Base-by-base conservation (phyloP, 371 early-diverging fungal species). In the Rhizomucor miehei region DNA sequence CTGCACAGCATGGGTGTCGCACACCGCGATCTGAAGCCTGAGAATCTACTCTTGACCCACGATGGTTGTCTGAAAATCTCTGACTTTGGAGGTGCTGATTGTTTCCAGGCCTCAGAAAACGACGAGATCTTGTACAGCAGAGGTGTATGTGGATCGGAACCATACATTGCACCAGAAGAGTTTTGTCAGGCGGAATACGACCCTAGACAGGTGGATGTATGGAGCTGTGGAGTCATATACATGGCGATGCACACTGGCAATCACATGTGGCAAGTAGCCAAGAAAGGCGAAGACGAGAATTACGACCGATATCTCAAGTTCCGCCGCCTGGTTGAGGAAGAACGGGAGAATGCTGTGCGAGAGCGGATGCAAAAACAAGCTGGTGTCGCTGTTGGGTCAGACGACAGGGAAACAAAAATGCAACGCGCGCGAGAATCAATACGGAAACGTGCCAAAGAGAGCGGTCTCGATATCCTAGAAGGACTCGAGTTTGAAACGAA, bases 11-110 rank as follows among this genome's bases (percentile, higher is more conserved):
- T 84, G 57, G 90, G 90, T 4, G 81, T 91, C 14, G 85, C 85
- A 0, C 92, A 91, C 66, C 81, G 89, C 38, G 83, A 84, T 54
- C 55, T 93, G 48, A 89, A 91, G 57, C 92, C 92, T 14, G 88
- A 92, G 52, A 89, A 91, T 54, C 55, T 89, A 58, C 73, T 96
- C 3, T 63, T 96, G 14, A 89, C 86, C 17, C 64, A 77, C 14
- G 62, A 75, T 36, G 92, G 93, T 1, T 87, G 91, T 57, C 75
- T 93, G 59, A 93, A 93, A 67, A 88, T 95, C 46, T 81, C 92
- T 1, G 94, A 95, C 59, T 93, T 95, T 77, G 95, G 95, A 29
- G 65, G 67, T 39, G 70, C 77, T 10, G 75, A 76, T 13, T 72
- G 74, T 34, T 67, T 76, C 48, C 62, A 62, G 36, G 60, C 62